A percentile compares a stretch with the other conserved stretches of the same genome.
Evolutionary conservation across 352 stramenopile species (phyloP).

Genomic region (Pythium angustatum): DNA sequence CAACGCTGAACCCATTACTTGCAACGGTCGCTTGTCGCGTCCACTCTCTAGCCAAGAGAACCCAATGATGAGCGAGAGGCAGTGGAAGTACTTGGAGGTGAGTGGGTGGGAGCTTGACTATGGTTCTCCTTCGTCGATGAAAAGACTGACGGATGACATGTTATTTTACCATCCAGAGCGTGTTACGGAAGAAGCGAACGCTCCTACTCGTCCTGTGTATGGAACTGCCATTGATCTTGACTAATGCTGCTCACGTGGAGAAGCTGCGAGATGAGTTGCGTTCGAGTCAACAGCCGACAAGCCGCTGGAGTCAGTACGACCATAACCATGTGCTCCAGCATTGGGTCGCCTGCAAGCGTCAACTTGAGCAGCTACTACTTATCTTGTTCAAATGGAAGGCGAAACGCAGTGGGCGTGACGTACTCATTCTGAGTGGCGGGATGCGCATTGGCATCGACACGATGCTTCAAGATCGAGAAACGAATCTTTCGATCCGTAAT

Average conservation of each 20-base stretch:
- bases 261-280: conserved; percentile 43
- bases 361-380: conserved; percentile 68
- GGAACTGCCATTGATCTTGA: conserved; percentile 69
- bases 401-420: conserved; percentile 64
- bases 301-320: conserved; percentile 57
- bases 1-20: conserved; percentile 51
- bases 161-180: too few species aligned
- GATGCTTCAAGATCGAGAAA: conserved; percentile 49
- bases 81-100: conserved; percentile 74
- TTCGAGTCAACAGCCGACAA: background rate
- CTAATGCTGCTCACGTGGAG: conserved; percentile 45
- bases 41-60: conserved; percentile 53
- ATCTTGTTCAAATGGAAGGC: conserved; percentile 79
- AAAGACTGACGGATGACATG: background rate
- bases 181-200: conserved; percentile 66
- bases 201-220: conserved; percentile 62
- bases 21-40: conserved; percentile 54
- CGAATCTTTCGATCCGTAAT: conserved; percentile 51
- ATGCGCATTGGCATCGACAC: conserved; percentile 68
- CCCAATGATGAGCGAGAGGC: conserved; percentile 58
- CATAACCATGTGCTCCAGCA: conserved; percentile 51
- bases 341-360: conserved; percentile 64
- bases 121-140: background rate
- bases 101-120: background rate
- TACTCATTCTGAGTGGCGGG: conserved; percentile 68